Conservation (phyloP, 2,329 filamentous ascomycete genomes). For the Arthrobotrys iridis region DNA sequence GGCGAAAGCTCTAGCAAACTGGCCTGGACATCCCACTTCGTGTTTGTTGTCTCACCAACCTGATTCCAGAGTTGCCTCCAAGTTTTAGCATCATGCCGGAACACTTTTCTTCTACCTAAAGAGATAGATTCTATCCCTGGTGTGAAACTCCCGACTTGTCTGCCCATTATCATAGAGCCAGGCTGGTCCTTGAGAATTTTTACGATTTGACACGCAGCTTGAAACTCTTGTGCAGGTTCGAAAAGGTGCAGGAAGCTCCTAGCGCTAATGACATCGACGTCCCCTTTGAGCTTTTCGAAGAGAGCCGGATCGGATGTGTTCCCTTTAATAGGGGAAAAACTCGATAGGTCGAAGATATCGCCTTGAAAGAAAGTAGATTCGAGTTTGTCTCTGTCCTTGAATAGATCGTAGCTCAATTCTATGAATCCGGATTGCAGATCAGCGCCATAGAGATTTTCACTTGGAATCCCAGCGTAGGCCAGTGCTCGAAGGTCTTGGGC, state of each 20-base stretch:
- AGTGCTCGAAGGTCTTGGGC: constrained; percentile 64
- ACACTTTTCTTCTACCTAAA: constrained; percentile 55
- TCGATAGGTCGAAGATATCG: constrained; percentile 57
- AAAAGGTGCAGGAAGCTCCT: constrained; percentile 61
- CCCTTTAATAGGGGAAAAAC: constrained; percentile 5
- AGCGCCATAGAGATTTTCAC: constrained; percentile 61
- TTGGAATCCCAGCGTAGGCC: constrained; percentile 61
- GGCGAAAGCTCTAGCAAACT: constrained; percentile 22
- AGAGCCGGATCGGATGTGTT: constrained; percentile 26
- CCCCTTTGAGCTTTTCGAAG: constrained; percentile 56
- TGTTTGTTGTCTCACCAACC: constrained; percentile 32
- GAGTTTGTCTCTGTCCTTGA: constrained; percentile 59
- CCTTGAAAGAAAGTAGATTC: constrained; percentile 57
- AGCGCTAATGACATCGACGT: constrained; percentile 59
- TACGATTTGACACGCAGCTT: constrained; percentile 58
- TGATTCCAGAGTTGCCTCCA: constrained; percentile 61
- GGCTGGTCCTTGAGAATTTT: constrained; percentile 58
- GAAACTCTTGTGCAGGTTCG: constrained; percentile 58
- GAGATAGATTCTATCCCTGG: constrained; percentile 52
- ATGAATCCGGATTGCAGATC: constrained; percentile 61
- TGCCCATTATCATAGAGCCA: constrained; percentile 60
- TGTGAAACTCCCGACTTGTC: constrained; percentile 56
- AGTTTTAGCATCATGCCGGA: constrained; percentile 60
- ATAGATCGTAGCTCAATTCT: constrained; percentile 60
- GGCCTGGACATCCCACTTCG: constrained; percentile 42